phyloP scores from a whole-genome alignment of 208 protist genomes.

The Phytomonas sp. region DNA sequence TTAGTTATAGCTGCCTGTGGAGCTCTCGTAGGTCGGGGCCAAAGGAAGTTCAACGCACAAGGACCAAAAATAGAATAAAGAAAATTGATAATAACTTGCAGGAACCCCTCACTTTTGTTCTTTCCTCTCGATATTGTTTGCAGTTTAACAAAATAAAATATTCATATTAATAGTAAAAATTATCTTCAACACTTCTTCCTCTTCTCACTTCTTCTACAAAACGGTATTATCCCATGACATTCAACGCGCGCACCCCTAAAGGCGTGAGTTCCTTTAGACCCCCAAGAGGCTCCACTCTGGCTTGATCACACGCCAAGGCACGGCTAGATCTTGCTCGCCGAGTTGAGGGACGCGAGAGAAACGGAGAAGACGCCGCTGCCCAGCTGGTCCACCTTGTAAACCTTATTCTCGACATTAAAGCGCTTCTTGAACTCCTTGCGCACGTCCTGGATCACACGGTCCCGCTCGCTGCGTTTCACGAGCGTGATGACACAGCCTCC shows the following conservation, averaged over 20 bases:
- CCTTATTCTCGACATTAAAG: conserved; percentile 44
- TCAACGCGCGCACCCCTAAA: no score
- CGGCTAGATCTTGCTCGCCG: conserved; percentile 22
- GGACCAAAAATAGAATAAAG: conserved; percentile 9
- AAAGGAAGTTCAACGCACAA: conserved; percentile 9
- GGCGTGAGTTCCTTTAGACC: neutral
- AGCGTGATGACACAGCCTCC: conserved; percentile 80
- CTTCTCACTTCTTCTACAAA: neutral
- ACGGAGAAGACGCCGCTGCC: conserved; percentile 48
- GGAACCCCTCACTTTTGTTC: neutral
- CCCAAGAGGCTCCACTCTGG: no score
- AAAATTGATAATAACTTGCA: neutral
- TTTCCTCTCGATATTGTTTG: no score
- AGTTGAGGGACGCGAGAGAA: conserved; percentile 17
- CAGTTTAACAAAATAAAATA: conserved; percentile 1
- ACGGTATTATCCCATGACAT: neutral
- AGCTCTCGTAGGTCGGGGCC: neutral
- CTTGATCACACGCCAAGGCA: no score
- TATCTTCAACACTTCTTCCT: neutral
- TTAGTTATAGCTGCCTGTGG: no score
- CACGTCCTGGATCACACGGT: conserved; percentile 42
- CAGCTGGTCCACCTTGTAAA: conserved; percentile 31
- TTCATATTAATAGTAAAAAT: neutral
- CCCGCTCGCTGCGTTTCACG: conserved; percentile 30
- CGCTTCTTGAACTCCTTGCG: conserved; percentile 43